A percentile compares a stretch with the other conserved stretches of the same genome.
Evolutionary conservation across 306 rosid genomes (phyloP).

Genomic region (Cotoneaster glaucophyllus): DNA sequence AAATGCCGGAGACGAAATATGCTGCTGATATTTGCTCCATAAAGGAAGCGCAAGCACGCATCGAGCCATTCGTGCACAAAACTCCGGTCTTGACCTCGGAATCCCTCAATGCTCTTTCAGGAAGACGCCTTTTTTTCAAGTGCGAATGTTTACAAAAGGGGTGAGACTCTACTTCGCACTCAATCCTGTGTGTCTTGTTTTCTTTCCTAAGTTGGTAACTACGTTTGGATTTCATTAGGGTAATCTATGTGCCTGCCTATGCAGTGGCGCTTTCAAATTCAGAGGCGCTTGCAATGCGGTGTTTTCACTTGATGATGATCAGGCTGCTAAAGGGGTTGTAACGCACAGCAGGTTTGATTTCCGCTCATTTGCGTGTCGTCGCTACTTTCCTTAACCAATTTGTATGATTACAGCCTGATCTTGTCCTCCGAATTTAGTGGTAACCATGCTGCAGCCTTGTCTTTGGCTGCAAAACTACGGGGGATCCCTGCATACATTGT

Average conservation of each 20-base stretch:
- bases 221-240: neutral
- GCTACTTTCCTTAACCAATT: neutral
- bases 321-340: constrained; percentile 81
- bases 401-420: constrained; percentile 24
- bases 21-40: constrained; percentile 80
- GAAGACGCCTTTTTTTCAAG: constrained; percentile 72
- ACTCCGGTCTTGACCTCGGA: constrained; percentile 68
- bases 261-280: constrained; percentile 82
- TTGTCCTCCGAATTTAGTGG: constrained; percentile 54
- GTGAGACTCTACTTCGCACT: constrained; percentile 34
- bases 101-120: constrained; percentile 55
- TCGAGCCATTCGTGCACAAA: constrained; percentile 45
- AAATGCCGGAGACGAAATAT: constrained; percentile 43
- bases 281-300: constrained; percentile 96
- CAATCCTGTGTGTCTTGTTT: neutral
- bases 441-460: constrained; percentile 90
- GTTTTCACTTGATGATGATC: constrained; percentile 57
- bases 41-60: constrained; percentile 60
- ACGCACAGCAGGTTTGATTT: constrained; percentile 87
- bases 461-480: constrained; percentile 89
- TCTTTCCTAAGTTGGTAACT: neutral
- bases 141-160: constrained; percentile 87
- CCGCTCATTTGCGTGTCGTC: constrained; percentile 2
- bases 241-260: constrained; percentile 15
- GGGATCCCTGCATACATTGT: constrained; percentile 82